Evolutionary conservation across 208 protist genomes (phyloP), one percentile per base, ranked within the genome.

Genomic region (Acanthamoeba healyi): DNA sequence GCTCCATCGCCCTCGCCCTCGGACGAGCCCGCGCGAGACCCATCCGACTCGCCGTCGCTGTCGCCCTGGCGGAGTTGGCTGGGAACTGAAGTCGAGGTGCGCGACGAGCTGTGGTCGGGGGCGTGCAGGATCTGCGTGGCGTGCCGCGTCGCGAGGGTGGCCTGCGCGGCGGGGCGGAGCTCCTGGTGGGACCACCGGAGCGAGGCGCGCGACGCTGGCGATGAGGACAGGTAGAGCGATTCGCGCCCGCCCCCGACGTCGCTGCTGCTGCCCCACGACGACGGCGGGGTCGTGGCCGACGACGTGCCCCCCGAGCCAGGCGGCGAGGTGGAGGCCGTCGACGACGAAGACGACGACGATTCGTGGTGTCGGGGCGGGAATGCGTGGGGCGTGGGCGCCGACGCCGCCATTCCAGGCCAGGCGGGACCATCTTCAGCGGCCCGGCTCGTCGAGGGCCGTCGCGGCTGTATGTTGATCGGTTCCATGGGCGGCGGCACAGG

Each of bases 151-250:
- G 65, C 65, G 65, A 74, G 65, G 65, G 65, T 74, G 65, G 65
- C 65, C 65, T 74, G 65, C 4, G 65, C 65, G 15, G 65, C 12
- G 65, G 65, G 65, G 65, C 65, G 65, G 29, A 74, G 65, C 32
- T 74, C 65, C 65, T 74, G 65, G 29, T 74, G 65, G n/a, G 65
- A 74, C 65, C 65, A 74, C 15, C 65, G 65, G 5, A 74, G 65
- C 26, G 65, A 58, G 51, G 51, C 65, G 34, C 65, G 65, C n/a
- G 65, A 74, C 15, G 65, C 65, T 22, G 65, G 65, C 32, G 65
- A 74, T 24, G 65, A 74, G 7, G 65, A 74, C 32, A 42, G 38
- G 65, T 42, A 40, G 65, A 74, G 34, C n/a, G 65, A 74, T 19
- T 74, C 65, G 32, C 65, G 65, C 65, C 65, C 65, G 65, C 12